Evolutionary conservation across 768 basidiomycete genomes (phyloP).

Genomic region (Tylopilus sp.): DNA sequence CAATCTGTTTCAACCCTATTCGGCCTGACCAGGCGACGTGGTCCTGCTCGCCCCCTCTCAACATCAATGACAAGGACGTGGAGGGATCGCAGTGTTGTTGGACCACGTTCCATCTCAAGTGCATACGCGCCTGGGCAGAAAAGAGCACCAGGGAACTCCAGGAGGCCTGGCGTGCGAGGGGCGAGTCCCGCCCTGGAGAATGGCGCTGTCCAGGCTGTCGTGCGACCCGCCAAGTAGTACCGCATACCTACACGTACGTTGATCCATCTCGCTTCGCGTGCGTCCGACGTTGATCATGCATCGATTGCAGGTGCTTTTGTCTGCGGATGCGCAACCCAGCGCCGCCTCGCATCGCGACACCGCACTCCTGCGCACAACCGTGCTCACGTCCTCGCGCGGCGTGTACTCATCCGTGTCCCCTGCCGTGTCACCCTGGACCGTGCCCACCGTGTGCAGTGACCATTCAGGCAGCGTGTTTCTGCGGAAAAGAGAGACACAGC

Average conservation of each 20-base stretch:
- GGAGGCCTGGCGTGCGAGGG: conserved; percentile 71
- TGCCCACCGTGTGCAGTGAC: conserved; percentile 92
- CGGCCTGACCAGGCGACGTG: conserved; percentile 79
- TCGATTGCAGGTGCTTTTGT: conserved; percentile 72
- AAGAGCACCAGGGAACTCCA: conserved; percentile 72
- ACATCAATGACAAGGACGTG: conserved; percentile 8
- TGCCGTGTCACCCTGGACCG: conserved; percentile 91
- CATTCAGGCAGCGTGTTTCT: conserved; percentile 74
- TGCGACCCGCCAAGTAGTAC: conserved; percentile 63
- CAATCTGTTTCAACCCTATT: conserved; percentile 80
- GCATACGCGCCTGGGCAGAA: conserved; percentile 83
- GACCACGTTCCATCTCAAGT: conserved; percentile 88
- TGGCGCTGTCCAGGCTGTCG: conserved; percentile 98
- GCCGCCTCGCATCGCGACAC: conserved; percentile 62
- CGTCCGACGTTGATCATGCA: not conserved
- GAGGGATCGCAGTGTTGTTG: conserved; percentile 67
- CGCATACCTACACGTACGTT: conserved; percentile 58
- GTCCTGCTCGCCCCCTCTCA: conserved; percentile 70
- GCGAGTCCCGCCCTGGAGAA: conserved; percentile 65
- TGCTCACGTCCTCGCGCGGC: conserved; percentile 56
- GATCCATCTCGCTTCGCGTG: not conserved
- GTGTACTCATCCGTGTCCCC: conserved; percentile 81
- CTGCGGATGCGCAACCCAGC: conserved; percentile 69
- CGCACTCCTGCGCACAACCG: conserved; percentile 72
- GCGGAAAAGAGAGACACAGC: conserved; percentile 48